These are phyloP conservation scores for Colletotrichum acutatum DNA, from an alignment of 2,329 filamentous ascomycete species.

Conservation along the genomic window DNA sequence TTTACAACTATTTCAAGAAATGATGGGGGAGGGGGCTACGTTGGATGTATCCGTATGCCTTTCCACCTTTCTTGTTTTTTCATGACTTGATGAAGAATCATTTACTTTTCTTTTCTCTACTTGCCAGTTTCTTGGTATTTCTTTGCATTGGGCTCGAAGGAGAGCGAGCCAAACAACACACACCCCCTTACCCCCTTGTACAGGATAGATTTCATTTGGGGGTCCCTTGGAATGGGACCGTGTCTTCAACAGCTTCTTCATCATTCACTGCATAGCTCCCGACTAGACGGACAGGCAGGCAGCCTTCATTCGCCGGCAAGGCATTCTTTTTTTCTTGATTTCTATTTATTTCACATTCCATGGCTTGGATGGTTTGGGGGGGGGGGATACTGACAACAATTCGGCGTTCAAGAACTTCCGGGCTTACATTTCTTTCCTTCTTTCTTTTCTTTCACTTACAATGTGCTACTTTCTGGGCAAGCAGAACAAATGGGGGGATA, in stretches of 20 bases:
- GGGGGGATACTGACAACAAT: neutral
- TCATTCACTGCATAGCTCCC: neutral
- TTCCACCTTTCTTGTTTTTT: neutral
- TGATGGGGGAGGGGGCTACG: neutral
- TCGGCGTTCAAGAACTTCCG: neutral
- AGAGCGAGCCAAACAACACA: neutral
- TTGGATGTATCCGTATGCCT: neutral
- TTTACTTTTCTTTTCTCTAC: neutral
- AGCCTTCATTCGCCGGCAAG: neutral
- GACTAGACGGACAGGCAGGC: neutral
- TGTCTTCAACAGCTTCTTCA: neutral
- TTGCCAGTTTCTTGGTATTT: neutral
- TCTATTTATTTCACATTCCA: neutral
- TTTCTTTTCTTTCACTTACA: neutral
- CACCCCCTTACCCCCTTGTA: neutral
- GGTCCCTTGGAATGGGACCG: neutral
- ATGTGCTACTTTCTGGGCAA: neutral
- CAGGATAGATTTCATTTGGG: neutral
- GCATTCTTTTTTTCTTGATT: neutral
- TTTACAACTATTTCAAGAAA: slow-evolving; percentile 27
- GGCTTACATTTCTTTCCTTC: neutral
- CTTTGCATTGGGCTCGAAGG: neutral
- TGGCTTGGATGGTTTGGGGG: neutral
- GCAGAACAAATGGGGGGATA: neutral
- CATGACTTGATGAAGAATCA: neutral